Base-by-base conservation (phyloP, 768 basidiomycete genomes). In the Lactarius pseudohatsudake region DNA sequence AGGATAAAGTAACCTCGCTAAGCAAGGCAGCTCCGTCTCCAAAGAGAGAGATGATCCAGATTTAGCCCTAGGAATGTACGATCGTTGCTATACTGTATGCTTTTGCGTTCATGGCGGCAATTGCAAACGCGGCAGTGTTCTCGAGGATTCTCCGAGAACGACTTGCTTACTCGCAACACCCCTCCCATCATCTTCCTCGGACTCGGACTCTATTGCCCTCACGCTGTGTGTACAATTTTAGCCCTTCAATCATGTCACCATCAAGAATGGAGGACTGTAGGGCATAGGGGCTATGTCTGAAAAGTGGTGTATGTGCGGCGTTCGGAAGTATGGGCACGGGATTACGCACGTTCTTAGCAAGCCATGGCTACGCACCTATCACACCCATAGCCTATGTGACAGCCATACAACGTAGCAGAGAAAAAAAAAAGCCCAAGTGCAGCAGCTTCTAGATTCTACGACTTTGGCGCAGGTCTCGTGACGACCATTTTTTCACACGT, bases 261-360 rank as follows among this genome's bases (percentile, higher is more conserved):
- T 43, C 38, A 30, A 64, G 34, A n/a, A 53, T 10, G 36, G 50
- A 57, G 60, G 56, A 56, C 56, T 57, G 62, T 28, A 54, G 47
- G 66, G 62, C 62, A 64, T 60, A 67, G 66, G 66, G 66, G 66
- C 66, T 64, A 16, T 47, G 34, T 26, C 45, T 26, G 32, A 34
- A 59, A 32, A 22, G 22, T 16, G 18, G 61, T 61, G 34, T 54
- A 57, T 56, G 59, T 64, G 62, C 61, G 66, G 66, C 66, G 66
- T 38, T 64, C 66, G 66, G 66, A 64, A 50, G 58, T 59, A 67
- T n/a, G 54, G 32, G 30, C 58, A 57, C 64, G 57, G 50, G 34
- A 15, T 34, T 32, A 55, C 45, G 57, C 47, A 47, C 45, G 57
- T 50, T 36, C 50, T 53, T 53, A 6, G 22, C 26, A 53, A 10